Evolutionary conservation across 1,284 basidiomycete species (phyloP).

Genomic region (Coniferiporia sulphurascens): DNA sequence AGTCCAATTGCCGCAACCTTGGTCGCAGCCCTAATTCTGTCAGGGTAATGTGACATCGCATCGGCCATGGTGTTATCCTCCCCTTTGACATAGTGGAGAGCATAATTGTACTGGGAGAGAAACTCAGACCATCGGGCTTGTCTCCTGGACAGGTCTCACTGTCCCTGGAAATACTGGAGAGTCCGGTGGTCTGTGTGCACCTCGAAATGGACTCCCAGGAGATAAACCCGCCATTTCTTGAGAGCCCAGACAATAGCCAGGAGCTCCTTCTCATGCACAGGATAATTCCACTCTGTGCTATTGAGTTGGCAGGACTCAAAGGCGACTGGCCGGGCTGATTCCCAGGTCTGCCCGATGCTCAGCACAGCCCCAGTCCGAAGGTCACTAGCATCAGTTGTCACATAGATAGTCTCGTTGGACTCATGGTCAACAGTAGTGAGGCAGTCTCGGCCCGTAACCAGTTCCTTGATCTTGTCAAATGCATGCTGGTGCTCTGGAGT

Average conservation of each 20-base stretch:
- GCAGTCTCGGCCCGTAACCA: conserved; percentile 27
- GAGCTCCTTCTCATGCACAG: conserved; percentile 34
- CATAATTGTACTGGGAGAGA: conserved; percentile 32
- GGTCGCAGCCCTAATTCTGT: too few species aligned
- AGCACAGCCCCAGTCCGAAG: conserved; percentile 30
- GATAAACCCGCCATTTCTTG: conserved; percentile 31
- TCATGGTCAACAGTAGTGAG: conserved; percentile 32
- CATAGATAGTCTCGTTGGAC: conserved; percentile 31
- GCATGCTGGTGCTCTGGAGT: conserved; percentile 26
- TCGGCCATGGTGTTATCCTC: conserved; percentile 34
- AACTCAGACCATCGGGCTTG: conserved; percentile 37
- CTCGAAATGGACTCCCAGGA: conserved; percentile 30
- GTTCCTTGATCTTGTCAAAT: conserved; percentile 35
- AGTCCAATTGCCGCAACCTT: neutral
- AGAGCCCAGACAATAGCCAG: conserved; percentile 32
- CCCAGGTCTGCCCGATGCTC: conserved; percentile 28
- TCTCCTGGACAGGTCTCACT: conserved; percentile 30
- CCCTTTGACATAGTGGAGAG: conserved; percentile 33
- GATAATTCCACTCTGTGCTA: conserved; percentile 32
- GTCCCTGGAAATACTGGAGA: conserved; percentile 32
- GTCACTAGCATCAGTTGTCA: conserved; percentile 34
- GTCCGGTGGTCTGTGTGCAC: conserved; percentile 39
- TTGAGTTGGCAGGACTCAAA: conserved; percentile 31
- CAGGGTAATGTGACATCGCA: conserved; percentile 30
- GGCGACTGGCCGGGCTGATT: conserved; percentile 29